Percentiles rank a stretch among this genome's conserved stretches.
Evolutionary conservation across 257 asterid genomes (phyloP).

Genomic region (Ballota nigra): DNA sequence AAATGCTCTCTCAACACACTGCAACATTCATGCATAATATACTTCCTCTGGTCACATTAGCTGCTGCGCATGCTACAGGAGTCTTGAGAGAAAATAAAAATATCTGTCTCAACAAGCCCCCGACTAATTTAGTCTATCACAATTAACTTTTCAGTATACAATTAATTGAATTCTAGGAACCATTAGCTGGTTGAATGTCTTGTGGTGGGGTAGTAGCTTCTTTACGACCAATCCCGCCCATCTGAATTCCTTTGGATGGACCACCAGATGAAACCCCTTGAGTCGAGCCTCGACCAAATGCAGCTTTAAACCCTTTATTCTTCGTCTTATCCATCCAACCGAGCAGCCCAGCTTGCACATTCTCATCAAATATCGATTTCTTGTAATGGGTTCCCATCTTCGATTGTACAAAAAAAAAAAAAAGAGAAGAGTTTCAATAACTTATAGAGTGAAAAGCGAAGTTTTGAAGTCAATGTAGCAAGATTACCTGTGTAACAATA

Average conservation of each 20-base stretch:
- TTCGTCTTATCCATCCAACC: conserved; percentile 85
- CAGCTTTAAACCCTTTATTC: conserved; percentile 52
- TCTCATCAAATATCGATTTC: conserved; percentile 88
- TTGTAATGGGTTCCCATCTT: conserved; percentile 98
- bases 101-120: background rate
- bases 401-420: background rate
- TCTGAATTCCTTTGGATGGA: conserved; percentile 42
- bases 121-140: background rate
- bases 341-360: conserved; percentile 76
- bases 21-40: background rate
- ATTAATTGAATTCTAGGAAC: background rate
- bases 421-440: conserved; percentile 1
- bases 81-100: background rate
- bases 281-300: conserved; percentile 36
- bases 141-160: background rate
- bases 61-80: background rate
- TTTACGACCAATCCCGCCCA: conserved; percentile 40
- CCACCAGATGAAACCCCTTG: conserved; percentile 36
- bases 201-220: conserved; percentile 24
- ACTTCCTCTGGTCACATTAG: background rate
- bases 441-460: background rate
- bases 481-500: conserved; percentile 83
- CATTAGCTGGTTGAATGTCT: conserved; percentile 27
- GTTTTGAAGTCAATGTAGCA: conserved; percentile 6
- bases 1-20: background rate